Evolutionary conservation across 1,139 yeast genomes (phyloP).

Genomic region (Saccharomyces hybrid): DNA sequence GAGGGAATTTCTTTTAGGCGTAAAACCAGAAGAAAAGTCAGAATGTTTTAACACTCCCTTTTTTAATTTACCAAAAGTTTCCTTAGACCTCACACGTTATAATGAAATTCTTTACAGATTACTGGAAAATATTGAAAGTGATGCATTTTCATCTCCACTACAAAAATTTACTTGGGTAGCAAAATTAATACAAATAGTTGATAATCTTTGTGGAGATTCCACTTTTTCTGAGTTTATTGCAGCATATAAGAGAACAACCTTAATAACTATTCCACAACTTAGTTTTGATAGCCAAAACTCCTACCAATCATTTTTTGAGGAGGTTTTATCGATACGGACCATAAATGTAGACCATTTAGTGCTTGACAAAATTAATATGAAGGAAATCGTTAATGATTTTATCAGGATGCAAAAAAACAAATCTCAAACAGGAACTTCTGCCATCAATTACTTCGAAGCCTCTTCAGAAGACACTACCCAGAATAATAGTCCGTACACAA

Average conservation of each 20-base stretch:
- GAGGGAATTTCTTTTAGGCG: conserved; percentile 1
- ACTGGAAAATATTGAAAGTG: conserved; percentile 4
- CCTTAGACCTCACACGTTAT: background rate
- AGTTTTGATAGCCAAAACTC: background rate
- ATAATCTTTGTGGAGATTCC: conserved; percentile 3
- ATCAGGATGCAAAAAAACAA: background rate
- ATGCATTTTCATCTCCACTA: background rate
- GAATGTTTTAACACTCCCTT: background rate
- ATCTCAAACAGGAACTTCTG: background rate
- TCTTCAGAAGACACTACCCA: background rate
- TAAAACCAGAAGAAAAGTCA: background rate
- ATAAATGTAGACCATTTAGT: background rate
- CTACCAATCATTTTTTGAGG: background rate
- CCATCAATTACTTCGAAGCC: background rate
- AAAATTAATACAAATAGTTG: background rate
- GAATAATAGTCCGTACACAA: background rate
- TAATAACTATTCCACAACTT: background rate
- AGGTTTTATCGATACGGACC: background rate
- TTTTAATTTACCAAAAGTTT: background rate
- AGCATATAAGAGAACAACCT: background rate
- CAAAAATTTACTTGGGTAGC: background rate
- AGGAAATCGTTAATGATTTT: background rate
- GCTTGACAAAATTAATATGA: background rate
- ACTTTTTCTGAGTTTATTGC: background rate
- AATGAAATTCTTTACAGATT: conserved; percentile 3